These are phyloP conservation scores for Isatis tinctoria DNA, from an alignment of 345 rosid genomes.

Conservation along the genomic window DNA sequence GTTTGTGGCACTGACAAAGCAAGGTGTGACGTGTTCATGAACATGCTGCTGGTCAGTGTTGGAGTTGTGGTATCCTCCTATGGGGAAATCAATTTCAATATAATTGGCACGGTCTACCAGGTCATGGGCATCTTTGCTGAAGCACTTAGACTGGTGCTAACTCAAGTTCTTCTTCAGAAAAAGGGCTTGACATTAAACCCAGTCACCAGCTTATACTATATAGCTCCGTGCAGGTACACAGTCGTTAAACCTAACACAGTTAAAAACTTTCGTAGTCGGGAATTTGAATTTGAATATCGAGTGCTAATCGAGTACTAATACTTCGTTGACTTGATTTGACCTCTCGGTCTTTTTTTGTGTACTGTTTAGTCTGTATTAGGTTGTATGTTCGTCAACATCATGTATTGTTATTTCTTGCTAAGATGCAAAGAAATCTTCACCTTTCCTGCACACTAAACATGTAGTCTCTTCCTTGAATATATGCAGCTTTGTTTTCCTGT, in stretches of 20 bases:
- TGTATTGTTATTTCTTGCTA: neutral
- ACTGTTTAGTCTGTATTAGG: neutral
- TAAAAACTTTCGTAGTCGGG: too few relatives aligned
- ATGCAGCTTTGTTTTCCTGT: conserved; percentile 86
- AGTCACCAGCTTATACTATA: conserved; percentile 89
- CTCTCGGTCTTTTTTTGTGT: neutral
- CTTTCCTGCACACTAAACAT: neutral
- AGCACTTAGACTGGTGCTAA: conserved; percentile 93
- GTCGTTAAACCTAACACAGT: too few relatives aligned
- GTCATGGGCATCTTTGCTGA: conserved; percentile 95
- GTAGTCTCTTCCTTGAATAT: neutral
- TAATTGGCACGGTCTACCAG: conserved; percentile 89
- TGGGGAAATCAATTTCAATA: conserved; percentile 90
- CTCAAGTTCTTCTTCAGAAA: conserved; percentile 92
- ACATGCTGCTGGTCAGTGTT: conserved; percentile 95
- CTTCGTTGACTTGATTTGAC: conserved; percentile 3
- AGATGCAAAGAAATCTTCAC: neutral
- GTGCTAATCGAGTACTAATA: neutral
- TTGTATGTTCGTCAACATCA: neutral
- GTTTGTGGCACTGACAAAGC: conserved; percentile 86
- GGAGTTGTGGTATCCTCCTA: conserved; percentile 94
- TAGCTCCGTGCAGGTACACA: conserved; percentile 97
- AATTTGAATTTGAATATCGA: too few relatives aligned
- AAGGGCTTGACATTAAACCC: conserved; percentile 89
- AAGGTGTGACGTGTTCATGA: conserved; percentile 84